Conservation (phyloP, 2,329 filamentous ascomycete genomes). For the Diplodia scrobiculata region DNA sequence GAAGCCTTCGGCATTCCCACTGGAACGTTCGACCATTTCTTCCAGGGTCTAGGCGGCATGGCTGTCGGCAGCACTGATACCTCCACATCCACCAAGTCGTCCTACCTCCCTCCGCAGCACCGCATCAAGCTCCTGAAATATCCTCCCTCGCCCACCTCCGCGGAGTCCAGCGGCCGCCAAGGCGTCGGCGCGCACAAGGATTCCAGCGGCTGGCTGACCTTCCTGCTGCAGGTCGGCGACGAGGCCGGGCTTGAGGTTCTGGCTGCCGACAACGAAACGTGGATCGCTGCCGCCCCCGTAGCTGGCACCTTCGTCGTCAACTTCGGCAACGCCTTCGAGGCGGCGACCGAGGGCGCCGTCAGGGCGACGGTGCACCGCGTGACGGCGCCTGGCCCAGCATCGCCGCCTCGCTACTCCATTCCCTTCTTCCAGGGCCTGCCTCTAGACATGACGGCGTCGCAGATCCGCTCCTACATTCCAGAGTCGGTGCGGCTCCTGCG, state of each 20-base stretch:
- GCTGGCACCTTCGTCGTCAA: constrained; percentile 59
- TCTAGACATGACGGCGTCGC: constrained; percentile 46
- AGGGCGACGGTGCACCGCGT: constrained; percentile 55
- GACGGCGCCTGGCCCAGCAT: constrained; percentile 18
- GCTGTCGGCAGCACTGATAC: background rate
- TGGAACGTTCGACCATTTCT: constrained; percentile 55
- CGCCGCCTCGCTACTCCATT: constrained; percentile 38
- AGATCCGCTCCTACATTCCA: constrained; percentile 42
- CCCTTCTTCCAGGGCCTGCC: constrained; percentile 46
- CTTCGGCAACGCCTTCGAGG: constrained; percentile 62
- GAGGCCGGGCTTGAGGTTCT: constrained; percentile 58
- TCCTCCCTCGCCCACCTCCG: constrained; percentile 41
- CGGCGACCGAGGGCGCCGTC: constrained; percentile 58
- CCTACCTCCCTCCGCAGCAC: constrained; percentile 51
- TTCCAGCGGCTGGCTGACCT: constrained; percentile 66
- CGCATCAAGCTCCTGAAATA: constrained; percentile 63
- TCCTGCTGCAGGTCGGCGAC: constrained; percentile 62
- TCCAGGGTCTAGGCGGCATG: constrained; percentile 41
- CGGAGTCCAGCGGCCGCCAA: constrained; percentile 41
- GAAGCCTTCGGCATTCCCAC: constrained; percentile 56
- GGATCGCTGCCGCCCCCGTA: constrained; percentile 56
- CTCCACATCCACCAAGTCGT: background rate
- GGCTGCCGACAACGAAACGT: constrained; percentile 49
- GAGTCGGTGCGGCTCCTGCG: constrained; percentile 34
- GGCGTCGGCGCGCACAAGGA: constrained; percentile 66